Conservation (phyloP, 257 asterid genomes). For the Fraxinus pennsylvanica region DNA sequence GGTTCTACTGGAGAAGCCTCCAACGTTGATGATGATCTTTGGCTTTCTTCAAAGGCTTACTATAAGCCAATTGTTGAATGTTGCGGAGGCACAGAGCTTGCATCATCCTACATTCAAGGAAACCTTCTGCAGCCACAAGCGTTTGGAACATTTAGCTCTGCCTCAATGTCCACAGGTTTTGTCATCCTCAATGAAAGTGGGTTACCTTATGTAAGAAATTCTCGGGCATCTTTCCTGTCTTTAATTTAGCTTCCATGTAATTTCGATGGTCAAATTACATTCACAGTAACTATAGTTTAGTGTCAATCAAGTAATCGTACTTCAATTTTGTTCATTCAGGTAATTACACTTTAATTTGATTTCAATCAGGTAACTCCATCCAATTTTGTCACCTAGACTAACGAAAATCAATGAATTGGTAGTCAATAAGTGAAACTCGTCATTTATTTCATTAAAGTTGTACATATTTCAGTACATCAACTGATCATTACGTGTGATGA, state of each 20-base stretch:
- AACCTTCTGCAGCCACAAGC: conserved; percentile 91
- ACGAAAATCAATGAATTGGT: no score
- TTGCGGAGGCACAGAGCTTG: conserved; percentile 97
- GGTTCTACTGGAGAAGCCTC: conserved; percentile 88
- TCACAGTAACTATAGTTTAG: no score
- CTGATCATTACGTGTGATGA: no score
- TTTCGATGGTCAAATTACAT: no score
- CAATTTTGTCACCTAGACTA: no score
- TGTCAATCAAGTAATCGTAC: no score
- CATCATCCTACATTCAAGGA: conserved; percentile 73
- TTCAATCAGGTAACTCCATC: no score
- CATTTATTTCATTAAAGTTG: no score
- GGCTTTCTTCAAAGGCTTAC: conserved; percentile 85
- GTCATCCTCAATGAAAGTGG: conserved; percentile 80
- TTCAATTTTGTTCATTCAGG: no score
- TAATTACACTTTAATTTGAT: no score
- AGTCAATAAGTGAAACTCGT: no score
- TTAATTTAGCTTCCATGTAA: background rate
- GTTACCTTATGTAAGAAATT: conserved; percentile 59
- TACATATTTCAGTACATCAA: no score
- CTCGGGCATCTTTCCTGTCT: conserved; percentile 3
- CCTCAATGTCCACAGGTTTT: conserved; percentile 70
- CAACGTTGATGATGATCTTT: conserved; percentile 82
- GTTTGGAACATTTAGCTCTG: conserved; percentile 82
- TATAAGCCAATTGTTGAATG: conserved; percentile 80